Base-by-base conservation (phyloP, 1,284 basidiomycete genomes). In the Moesziomyces parantarcticus region DNA sequence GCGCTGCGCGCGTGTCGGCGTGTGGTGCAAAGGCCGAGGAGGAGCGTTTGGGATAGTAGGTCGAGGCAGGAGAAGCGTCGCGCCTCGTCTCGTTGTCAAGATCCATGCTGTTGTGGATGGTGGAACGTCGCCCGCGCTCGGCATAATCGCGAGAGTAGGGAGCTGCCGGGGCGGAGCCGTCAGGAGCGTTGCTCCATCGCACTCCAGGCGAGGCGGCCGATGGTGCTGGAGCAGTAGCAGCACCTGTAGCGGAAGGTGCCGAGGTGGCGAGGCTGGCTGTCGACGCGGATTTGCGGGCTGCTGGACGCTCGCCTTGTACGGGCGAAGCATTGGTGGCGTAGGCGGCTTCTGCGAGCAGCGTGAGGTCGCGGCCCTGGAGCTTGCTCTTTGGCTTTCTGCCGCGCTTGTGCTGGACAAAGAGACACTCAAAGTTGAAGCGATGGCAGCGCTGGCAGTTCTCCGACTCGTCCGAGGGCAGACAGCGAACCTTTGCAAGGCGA, bases 381-480 rank as follows among this genome's bases (percentile, higher is more conserved):
- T 66, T 69, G 48, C 71, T 74, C 43, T 74, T 74, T n/a, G 71
- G 62, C 50, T 74, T 74, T 20, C 71, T 43, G 10, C 71, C 71
- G 5, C 71, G 61, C 42, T 66, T 69, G 62, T 74, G 71, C 49
- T 74, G 65, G 18, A 74, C 66, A 25, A 69, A 74, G 21, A 74
- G 55, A n/a, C 71, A 74, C 13, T 74, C 71, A 25, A 74, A 74
- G 40, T 53, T 64, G 62, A 74, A 74, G 5, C 63, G 54, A n/a
- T 59, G 62, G 23, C 71, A 74, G n/a, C 71, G 54, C 42, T 65
- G 62, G 29, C 71, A 74, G 40, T 40, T 65, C 16, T 70, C 66
- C n/a, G 61, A 59, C 13, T 66, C 66, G 25, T 63, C 55, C 11
- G 66, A 65, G 23, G 71, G 45, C 2, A 74, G 53, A 41, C 71